Conservation (phyloP, 1,284 basidiomycete genomes). For the Trichosporon asahii region DNA sequence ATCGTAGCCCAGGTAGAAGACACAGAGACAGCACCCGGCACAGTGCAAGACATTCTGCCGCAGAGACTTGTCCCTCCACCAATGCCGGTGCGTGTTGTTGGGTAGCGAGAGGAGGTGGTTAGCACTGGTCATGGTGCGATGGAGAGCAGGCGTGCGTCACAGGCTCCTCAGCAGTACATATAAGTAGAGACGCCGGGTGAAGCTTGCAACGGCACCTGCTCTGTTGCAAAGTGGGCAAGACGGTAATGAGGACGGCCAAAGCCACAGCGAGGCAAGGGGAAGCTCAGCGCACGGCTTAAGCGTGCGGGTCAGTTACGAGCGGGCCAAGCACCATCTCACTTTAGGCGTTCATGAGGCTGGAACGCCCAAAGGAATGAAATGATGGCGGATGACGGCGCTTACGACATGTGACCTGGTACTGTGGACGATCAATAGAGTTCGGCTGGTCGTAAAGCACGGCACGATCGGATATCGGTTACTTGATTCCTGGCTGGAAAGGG, state of each 20-base stretch:
- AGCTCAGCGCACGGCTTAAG: not conserved
- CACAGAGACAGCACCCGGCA: slow-evolving; percentile 19
- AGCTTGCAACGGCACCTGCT: not conserved
- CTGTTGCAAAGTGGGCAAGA: not conserved
- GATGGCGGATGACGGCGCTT: not conserved
- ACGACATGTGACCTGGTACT: not conserved
- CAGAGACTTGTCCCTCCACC: slow-evolving; percentile 24
- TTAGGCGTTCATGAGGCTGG: too few relatives aligned
- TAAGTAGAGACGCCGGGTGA: not conserved
- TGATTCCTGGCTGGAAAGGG: not conserved
- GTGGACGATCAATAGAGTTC: not conserved
- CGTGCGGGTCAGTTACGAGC: not conserved
- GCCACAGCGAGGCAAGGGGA: not conserved
- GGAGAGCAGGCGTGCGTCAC: not conserved
- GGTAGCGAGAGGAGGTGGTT: slow-evolving; percentile 4
- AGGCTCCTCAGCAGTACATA: not conserved
- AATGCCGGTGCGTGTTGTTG: slow-evolving; percentile 21
- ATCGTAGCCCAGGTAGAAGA: slow-evolving; percentile 26
- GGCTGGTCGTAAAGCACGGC: not conserved
- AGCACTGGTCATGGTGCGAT: not conserved
- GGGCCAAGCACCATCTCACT: too few relatives aligned
- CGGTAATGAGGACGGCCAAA: not conserved
- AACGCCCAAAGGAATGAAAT: not conserved
- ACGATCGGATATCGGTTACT: not conserved
- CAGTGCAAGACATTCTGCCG: slow-evolving; percentile 18